Base-by-base conservation (phyloP, 202 grass and related monocot genomes). In the Panicum hallii region DNA sequence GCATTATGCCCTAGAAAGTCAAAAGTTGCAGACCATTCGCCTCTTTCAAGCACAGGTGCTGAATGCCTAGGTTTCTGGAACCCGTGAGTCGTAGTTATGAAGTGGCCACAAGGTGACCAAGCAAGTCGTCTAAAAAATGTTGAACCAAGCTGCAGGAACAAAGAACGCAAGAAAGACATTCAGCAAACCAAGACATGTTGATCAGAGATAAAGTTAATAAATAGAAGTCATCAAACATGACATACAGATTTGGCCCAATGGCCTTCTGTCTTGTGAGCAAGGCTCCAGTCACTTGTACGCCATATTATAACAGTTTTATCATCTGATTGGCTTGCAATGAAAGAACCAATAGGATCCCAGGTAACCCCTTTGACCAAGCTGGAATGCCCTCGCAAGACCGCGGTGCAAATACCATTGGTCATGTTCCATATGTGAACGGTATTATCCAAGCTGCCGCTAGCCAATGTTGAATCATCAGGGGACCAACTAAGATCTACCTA, bases 401-500 rank as follows among this genome's bases (percentile, higher is more conserved):
- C 91, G 19, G 90, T 92, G 86, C 97, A 99, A 47, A 99, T 96
- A 71, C 97, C 93, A 1, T 95, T 99, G 40, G 88, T 76, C 90
- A 91, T 85, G 79, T 80, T 96, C 96, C 96, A 99, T 67, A 99
- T 96, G 79, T 99, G 95, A 84, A 99, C 84, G 47, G 93, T 99
- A 50, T 99, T 99, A 85, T 99, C 97, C 67, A 99, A 89, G 80
- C 91, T 94, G 45, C 90, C 93, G 36, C 93, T 99, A 54, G 97
- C 97, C 72, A 99, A 83, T 34, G 79, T 96, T 72, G 79, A 83
- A 83, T 99, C 97, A 88, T 99, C 93, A 73, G 97, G 93, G 34
- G 97, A 99, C 97, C 97, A 99, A 90, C 94, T 99, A 72, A 99
- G 93, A 89, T 99, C 96, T 65, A 99, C 96, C 96, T 99, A 94